These are phyloP conservation scores for Neurospora crassa DNA, from an alignment of 2,329 filamentous ascomycete genomes.

Conservation along the genomic window DNA sequence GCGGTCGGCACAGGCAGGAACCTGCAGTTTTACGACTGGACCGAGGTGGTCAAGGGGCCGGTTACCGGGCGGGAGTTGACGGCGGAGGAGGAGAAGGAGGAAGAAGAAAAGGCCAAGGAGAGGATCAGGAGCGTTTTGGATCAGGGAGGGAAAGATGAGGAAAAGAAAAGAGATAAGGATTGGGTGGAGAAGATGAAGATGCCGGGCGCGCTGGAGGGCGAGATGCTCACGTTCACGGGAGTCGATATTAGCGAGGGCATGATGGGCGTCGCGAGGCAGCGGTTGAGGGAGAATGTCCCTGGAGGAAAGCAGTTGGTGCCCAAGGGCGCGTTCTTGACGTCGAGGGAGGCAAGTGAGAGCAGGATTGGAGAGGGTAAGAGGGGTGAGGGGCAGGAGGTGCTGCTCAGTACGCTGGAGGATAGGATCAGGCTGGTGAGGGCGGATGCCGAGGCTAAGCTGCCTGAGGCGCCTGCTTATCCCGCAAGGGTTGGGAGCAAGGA, in stretches of 20 bases:
- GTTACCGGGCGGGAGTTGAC: slow-evolving; percentile 9
- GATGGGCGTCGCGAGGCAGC: slow-evolving; percentile 46
- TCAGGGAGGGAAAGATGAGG: slow-evolving; percentile 4
- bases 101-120: slow-evolving; percentile 14
- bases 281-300: slow-evolving; percentile 35
- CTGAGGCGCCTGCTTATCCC: slow-evolving; percentile 27
- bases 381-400: slow-evolving; percentile 4
- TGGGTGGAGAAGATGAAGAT: slow-evolving; percentile 8
- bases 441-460: slow-evolving; percentile 37
- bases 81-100: slow-evolving; percentile 13
- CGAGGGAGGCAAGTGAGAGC: not conserved
- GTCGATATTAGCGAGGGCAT: slow-evolving; percentile 53
- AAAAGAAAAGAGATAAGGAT: slow-evolving; percentile 3
- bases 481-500: not conserved
- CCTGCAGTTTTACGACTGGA: slow-evolving; percentile 49
- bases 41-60: slow-evolving; percentile 22
- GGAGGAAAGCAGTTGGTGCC: slow-evolving; percentile 19
- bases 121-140: slow-evolving; percentile 12
- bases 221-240: slow-evolving; percentile 48
- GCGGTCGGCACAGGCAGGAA: slow-evolving; percentile 56
- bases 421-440: slow-evolving; percentile 38
- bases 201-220: slow-evolving; percentile 16
- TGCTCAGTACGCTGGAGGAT: slow-evolving; percentile 29
- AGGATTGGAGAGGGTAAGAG: not conserved
- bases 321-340: not conserved